phyloP scores from a whole-genome alignment of 805 yeast species.

The Nakazawaea siamensis region DNA sequence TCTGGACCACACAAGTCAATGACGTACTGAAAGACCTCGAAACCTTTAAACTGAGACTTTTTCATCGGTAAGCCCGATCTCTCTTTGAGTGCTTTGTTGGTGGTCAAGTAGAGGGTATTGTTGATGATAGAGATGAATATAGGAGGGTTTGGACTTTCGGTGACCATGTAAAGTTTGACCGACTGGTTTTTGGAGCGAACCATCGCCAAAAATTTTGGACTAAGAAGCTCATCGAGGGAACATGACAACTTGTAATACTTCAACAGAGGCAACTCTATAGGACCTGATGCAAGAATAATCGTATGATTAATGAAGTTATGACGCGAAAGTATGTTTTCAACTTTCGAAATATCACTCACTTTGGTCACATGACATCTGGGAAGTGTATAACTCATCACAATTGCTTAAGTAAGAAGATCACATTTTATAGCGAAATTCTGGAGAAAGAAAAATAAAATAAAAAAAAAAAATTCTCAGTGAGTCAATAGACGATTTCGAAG shows the following conservation, averaged over 20 bases:
- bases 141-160: background rate
- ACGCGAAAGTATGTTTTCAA: no score
- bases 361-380: no score
- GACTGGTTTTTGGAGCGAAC: background rate
- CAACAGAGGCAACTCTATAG: no score
- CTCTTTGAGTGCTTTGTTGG: background rate
- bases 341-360: no score
- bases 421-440: no score
- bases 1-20: background rate
- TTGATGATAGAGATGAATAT: slow-evolving; percentile 3
- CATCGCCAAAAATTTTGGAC: background rate
- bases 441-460: no score
- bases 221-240: background rate
- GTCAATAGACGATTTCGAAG: no score
- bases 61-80: slow-evolving; percentile 2
- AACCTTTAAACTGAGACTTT: slow-evolving; percentile 4
- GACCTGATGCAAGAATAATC: no score
- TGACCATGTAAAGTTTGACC: slow-evolving; percentile 2
- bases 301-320: no score
- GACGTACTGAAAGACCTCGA: background rate
- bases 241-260: background rate
- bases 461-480: no score
- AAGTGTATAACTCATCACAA: no score
- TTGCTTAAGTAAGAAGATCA: no score
- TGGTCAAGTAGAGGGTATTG: slow-evolving; percentile 2